Percentiles rank a stretch among this genome's conserved stretches.
These are phyloP conservation scores for Cadophora sp. DNA, from an alignment of 2,329 filamentous ascomycete genomes.

Conservation along the genomic window DNA sequence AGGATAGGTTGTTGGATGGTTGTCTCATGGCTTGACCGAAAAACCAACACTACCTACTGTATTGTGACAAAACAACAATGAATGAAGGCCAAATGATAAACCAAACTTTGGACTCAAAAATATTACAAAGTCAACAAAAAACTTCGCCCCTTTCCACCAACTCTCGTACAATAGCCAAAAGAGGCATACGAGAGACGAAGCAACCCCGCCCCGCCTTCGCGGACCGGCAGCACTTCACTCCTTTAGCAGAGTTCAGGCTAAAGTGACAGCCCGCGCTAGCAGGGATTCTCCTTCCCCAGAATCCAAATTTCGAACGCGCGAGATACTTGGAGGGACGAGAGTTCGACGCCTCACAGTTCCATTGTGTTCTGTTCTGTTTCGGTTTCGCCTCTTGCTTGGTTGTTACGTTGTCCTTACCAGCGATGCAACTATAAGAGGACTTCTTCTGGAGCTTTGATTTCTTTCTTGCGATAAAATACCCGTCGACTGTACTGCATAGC, in stretches of 20 bases:
- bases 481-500: neutral
- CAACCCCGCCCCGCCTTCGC: neutral
- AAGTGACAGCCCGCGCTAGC: constrained; percentile 29
- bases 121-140: neutral
- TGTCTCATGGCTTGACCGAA: too few species aligned
- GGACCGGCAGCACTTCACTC: constrained; percentile 12
- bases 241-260: constrained; percentile 28
- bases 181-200: constrained; percentile 22
- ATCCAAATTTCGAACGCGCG: constrained; percentile 33
- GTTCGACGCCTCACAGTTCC: constrained; percentile 8
- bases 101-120: neutral
- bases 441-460: neutral
- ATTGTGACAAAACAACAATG: neutral
- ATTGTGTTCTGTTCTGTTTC: neutral
- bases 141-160: neutral
- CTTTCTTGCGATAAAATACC: neutral
- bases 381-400: constrained; percentile 5
- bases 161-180: neutral
- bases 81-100: neutral
- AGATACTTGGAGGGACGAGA: neutral
- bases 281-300: constrained; percentile 37
- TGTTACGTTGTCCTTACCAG: constrained; percentile 8
- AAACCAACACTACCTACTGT: too few species aligned
- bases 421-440: constrained; percentile 11
- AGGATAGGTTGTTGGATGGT: too few species aligned